These are phyloP conservation scores for Sugiyamaella boreocaroliniensis DNA, from an alignment of 805 yeast species.

Conservation along the genomic window DNA sequence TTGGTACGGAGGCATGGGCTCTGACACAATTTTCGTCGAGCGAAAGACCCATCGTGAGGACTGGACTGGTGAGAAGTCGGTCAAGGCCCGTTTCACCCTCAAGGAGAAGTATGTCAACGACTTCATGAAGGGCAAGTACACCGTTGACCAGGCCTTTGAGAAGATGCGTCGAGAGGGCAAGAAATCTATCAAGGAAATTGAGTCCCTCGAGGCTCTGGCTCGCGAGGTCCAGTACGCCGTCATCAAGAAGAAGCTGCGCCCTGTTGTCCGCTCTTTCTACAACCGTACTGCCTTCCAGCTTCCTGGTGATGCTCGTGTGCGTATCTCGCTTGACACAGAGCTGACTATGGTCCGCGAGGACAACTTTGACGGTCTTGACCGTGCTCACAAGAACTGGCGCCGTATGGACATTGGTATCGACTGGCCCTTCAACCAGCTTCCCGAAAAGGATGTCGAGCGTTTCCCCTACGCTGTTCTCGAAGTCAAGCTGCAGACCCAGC, in stretches of 20 bases:
- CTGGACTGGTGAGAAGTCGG: slow-evolving; percentile 99
- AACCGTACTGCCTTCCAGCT: slow-evolving; percentile 98
- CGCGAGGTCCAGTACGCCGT: slow-evolving; percentile 88
- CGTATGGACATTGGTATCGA: slow-evolving; percentile 98
- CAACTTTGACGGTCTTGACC: slow-evolving; percentile 84
- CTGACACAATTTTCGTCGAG: slow-evolving; percentile 90
- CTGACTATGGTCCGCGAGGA: slow-evolving; percentile 97
- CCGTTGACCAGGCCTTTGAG: slow-evolving; percentile 85
- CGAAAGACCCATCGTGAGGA: slow-evolving; percentile 98
- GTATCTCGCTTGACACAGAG: slow-evolving; percentile 96
- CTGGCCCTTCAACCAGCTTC: slow-evolving; percentile 84
- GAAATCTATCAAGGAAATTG: slow-evolving; percentile 80
- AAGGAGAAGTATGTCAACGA: slow-evolving; percentile 87
- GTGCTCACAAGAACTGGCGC: slow-evolving; percentile 94
- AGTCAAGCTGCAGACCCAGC: slow-evolving; percentile 93
- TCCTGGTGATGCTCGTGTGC: slow-evolving; percentile 98
- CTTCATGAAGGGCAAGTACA: slow-evolving; percentile 74
- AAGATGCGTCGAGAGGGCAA: slow-evolving; percentile 91
- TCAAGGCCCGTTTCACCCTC: slow-evolving; percentile 89
- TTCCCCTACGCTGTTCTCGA: slow-evolving; percentile 97
- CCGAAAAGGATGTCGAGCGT: slow-evolving; percentile 78
- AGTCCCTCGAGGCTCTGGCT: slow-evolving; percentile 85
- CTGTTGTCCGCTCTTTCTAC: slow-evolving; percentile 92
- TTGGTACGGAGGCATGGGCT: slow-evolving; percentile 98
- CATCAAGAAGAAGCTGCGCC: slow-evolving; percentile 75